Conservation (phyloP, 2,329 filamentous ascomycete genomes). For the Ceratocystis eucalypticola region DNA sequence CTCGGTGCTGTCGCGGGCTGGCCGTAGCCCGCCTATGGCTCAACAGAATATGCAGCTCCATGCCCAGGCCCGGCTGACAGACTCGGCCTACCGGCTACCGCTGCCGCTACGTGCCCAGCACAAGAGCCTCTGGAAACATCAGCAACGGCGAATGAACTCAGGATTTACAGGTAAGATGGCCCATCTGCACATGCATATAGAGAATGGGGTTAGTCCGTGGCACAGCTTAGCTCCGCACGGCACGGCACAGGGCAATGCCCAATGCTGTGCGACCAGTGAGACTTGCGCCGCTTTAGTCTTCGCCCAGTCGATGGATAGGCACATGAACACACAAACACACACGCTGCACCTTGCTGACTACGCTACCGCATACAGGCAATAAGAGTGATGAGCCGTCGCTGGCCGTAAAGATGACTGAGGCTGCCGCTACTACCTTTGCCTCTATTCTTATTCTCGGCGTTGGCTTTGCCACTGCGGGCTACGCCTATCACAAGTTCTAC, state of each 20-base stretch:
- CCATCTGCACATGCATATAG: background rate
- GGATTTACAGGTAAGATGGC: background rate
- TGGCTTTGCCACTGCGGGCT: slow-evolving; percentile 53
- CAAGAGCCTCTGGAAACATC: background rate
- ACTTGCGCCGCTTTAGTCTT: too few species aligned
- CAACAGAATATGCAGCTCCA: background rate
- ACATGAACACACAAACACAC: too few species aligned
- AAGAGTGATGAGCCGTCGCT: slow-evolving; percentile 28
- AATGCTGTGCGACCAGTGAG: too few species aligned
- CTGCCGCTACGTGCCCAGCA: background rate
- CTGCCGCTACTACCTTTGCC: slow-evolving; percentile 61
- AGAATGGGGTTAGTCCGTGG: too few species aligned
- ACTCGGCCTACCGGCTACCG: background rate
- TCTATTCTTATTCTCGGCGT: slow-evolving; percentile 58
- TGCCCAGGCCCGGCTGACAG: background rate
- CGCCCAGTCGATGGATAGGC: too few species aligned
- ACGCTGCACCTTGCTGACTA: background rate
- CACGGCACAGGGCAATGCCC: too few species aligned
- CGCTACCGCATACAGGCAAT: too few species aligned
- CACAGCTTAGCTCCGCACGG: background rate
- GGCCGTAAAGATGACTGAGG: slow-evolving; percentile 53
- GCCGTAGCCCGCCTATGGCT: background rate
- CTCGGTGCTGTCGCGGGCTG: slow-evolving; percentile 9
- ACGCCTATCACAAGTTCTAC: slow-evolving; percentile 70
- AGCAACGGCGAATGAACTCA: slow-evolving; percentile 3